A percentile compares a stretch with the other conserved stretches of the same genome.
These are phyloP conservation scores for Coelastrella sp. DNA, from an alignment of 139 green algal species.

Conservation along the genomic window DNA sequence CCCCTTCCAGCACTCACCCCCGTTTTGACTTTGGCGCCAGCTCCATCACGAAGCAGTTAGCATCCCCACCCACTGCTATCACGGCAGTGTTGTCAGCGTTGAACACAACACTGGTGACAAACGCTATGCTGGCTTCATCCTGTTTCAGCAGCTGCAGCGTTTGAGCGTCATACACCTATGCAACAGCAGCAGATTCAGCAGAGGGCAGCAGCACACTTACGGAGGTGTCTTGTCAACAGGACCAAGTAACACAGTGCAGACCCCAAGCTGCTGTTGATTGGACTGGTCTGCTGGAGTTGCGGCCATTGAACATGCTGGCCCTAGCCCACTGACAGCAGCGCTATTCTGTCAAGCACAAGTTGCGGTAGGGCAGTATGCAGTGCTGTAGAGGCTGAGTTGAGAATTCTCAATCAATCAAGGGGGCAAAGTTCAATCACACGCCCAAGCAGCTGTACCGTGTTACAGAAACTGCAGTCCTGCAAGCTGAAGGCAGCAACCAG, in stretches of 20 bases:
- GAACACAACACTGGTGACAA: conserved; percentile 39
- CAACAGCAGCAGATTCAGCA: neutral
- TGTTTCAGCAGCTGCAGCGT: conserved; percentile 6
- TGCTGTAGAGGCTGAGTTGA: too few relatives aligned
- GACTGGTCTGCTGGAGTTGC: too few relatives aligned
- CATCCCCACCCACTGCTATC: conserved; percentile 49
- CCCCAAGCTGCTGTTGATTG: too few relatives aligned
- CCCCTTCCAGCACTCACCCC: neutral
- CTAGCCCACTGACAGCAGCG: too few relatives aligned
- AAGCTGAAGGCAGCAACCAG: too few relatives aligned
- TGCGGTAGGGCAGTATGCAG: too few relatives aligned
- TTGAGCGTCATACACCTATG: conserved; percentile 5
- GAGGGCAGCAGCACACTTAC: neutral
- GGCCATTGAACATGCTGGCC: too few relatives aligned
- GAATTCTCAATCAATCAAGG: neutral
- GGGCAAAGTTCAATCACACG: too few relatives aligned
- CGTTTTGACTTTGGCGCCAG: neutral
- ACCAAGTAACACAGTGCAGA: too few relatives aligned
- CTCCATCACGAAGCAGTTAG: conserved; percentile 52
- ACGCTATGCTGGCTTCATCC: conserved; percentile 39
- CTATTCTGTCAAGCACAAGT: too few relatives aligned
- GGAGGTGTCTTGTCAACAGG: too few relatives aligned
- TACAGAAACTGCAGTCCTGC: neutral
- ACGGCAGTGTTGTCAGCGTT: conserved; percentile 21
- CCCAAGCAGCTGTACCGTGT: neutral